Evolutionary conservation across 2,329 filamentous ascomycete species (phyloP).

Genomic region (Trichoderma sp.): DNA sequence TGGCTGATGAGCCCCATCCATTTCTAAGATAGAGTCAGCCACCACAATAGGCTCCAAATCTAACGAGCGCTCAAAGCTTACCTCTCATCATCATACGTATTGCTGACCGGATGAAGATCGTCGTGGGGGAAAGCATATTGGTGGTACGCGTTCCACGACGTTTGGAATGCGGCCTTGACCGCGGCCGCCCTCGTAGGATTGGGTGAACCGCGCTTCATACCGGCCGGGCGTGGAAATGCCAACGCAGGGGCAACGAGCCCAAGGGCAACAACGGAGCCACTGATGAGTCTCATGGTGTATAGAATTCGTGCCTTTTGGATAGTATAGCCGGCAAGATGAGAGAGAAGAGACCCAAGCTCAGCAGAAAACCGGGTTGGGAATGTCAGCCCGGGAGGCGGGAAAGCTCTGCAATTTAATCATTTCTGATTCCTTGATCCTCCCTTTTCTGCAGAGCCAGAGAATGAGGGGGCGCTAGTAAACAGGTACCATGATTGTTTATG

Average conservation of each 20-base stretch:
- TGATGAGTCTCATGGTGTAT: slow-evolving; percentile 16
- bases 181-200: slow-evolving; percentile 53
- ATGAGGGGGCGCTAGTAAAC: slow-evolving; percentile 1
- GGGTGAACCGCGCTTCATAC: slow-evolving; percentile 8
- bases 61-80: slow-evolving; percentile 40
- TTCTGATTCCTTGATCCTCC: neutral
- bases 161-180: slow-evolving; percentile 68
- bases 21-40: slow-evolving; percentile 56
- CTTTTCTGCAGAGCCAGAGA: neutral
- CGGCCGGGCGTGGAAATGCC: slow-evolving; percentile 3
- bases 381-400: neutral
- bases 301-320: neutral
- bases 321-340: neutral
- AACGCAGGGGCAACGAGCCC: slow-evolving; percentile 20
- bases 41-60: neutral
- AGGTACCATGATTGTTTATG: neutral
- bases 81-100: slow-evolving; percentile 69
- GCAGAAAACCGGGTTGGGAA: neutral
- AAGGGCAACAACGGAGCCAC: slow-evolving; percentile 12
- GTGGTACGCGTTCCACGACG: slow-evolving; percentile 73
- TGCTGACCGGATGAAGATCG: slow-evolving; percentile 69
- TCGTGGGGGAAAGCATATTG: slow-evolving; percentile 77
- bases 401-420: slow-evolving; percentile 19
- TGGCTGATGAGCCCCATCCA: slow-evolving; percentile 80
- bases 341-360: neutral